These are phyloP conservation scores for Globisporangium emineosum DNA, from an alignment of 352 stramenopile genomes.

Conservation along the genomic window DNA sequence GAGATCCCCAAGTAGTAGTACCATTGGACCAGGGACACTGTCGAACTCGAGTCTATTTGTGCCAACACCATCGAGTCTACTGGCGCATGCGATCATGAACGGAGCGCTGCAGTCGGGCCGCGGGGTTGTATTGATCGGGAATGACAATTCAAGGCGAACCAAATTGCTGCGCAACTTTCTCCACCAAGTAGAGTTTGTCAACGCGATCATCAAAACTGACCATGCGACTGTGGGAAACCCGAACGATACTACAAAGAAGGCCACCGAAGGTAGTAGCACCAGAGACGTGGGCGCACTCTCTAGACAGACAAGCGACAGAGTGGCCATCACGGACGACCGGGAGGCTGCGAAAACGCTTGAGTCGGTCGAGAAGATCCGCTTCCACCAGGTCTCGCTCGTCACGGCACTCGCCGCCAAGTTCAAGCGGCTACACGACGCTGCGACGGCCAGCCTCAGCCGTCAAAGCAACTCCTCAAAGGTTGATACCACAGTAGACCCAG, in stretches of 20 bases:
- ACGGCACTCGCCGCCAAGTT: slow-evolving; percentile 33
- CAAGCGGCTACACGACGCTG: slow-evolving; percentile 1
- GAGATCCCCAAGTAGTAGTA: neutral
- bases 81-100: slow-evolving; percentile 37
- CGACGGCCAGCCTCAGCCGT: neutral
- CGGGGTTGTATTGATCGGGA: slow-evolving; percentile 35
- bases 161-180: slow-evolving; percentile 38
- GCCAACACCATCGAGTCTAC: slow-evolving; percentile 35
- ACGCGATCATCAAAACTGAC: neutral
- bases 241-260: neutral
- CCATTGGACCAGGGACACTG: neutral
- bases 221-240: neutral
- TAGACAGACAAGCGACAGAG: neutral
- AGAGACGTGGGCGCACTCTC: neutral
- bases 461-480: neutral
- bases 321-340: slow-evolving; percentile 7
- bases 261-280: neutral
- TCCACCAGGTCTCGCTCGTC: slow-evolving; percentile 43
- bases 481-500: neutral
- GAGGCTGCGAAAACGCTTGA: slow-evolving; percentile 19
- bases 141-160: slow-evolving; percentile 27
- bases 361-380: slow-evolving; percentile 41
- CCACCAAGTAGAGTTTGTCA: slow-evolving; percentile 19
- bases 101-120: slow-evolving; percentile 36
- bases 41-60: slow-evolving; percentile 31